Evolutionary conservation across 345 rosid genomes (phyloP), one percentile per base, ranked within the genome.

Genomic region (Pseudoturritis turrita): DNA sequence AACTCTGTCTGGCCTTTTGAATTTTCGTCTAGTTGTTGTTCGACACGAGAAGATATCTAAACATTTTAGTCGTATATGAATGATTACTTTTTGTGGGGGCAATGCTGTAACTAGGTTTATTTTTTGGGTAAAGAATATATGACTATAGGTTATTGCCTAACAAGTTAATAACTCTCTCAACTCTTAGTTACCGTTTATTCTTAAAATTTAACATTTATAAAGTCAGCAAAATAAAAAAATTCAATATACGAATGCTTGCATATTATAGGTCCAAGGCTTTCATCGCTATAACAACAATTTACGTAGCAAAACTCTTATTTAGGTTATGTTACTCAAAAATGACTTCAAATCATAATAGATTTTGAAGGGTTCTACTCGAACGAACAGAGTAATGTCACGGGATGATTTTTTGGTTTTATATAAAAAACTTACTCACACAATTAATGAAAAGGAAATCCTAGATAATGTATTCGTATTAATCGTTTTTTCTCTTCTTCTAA

Each of bases 31-130:
- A 19, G 68, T 18, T 43, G 36, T 62, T 31, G 69, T 47, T 64
- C 43, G 31, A 47, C 44, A 31, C 12, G 4, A 47, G 26, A 47
- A 62, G 53, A 44, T 61, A 41, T 50, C 36, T 63, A 46, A 19
- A 17, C 17, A 36, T 31, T 4, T 5, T 45, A 29, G 26, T 45
- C 54, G 28, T 49, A 49, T 35, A 21, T 49, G 58, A 33, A 46
- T 65, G 35, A 6, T 36, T 35, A 33, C 37, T 18, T 45, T 63
- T 29, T 18, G 12, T 45, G 3, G 29, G 55, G n/a, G 33, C 35
- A 22, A 50, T 50, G 35, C 18, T 65, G 70, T 65, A 33, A 65
- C 17, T 26, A n/a, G n/a, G n/a, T n/a, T n/a, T n/a, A n/a, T n/a
- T n/a, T n/a, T n/a, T n/a, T n/a, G n/a, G n/a, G n/a, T n/a, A n/a